Evolutionary conservation across 345 rosid species (phyloP).

Genomic region (Mallotus nudiflorus): DNA sequence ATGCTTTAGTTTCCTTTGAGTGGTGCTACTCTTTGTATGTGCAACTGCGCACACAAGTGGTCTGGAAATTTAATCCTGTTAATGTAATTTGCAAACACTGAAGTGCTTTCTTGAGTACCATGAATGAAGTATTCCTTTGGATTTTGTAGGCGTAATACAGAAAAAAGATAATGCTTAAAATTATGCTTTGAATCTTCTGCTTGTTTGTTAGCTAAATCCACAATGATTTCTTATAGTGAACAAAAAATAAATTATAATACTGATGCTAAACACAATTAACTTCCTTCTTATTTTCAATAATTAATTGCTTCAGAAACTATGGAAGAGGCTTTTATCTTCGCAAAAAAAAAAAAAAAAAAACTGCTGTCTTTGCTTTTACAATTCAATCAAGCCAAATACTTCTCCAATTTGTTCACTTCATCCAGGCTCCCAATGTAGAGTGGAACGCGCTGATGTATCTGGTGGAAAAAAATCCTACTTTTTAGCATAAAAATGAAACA

Average conservation of each 20-base stretch:
- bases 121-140: background rate
- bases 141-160: background rate
- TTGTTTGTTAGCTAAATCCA: background rate
- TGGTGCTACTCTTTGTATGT: background rate
- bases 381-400: constrained; percentile 66
- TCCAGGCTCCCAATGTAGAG: constrained; percentile 88
- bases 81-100: too few relatives aligned
- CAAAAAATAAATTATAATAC: background rate
- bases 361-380: constrained; percentile 21
- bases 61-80: background rate
- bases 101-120: background rate
- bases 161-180: background rate
- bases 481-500: background rate
- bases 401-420: constrained; percentile 91
- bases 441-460: constrained; percentile 92
- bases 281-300: constrained; percentile 1
- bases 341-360: constrained; percentile 37
- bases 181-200: background rate
- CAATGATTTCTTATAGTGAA: background rate
- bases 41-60: background rate
- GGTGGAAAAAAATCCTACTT: constrained; percentile 8
- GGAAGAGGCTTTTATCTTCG: constrained; percentile 14
- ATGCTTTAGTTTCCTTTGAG: background rate
- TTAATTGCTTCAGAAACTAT: constrained; percentile 7
- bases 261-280: background rate